Percentiles rank a stretch among this genome's conserved stretches.
Conservation (phyloP, 2,329 filamentous ascomycete species). For the Xylogone sp. region DNA sequence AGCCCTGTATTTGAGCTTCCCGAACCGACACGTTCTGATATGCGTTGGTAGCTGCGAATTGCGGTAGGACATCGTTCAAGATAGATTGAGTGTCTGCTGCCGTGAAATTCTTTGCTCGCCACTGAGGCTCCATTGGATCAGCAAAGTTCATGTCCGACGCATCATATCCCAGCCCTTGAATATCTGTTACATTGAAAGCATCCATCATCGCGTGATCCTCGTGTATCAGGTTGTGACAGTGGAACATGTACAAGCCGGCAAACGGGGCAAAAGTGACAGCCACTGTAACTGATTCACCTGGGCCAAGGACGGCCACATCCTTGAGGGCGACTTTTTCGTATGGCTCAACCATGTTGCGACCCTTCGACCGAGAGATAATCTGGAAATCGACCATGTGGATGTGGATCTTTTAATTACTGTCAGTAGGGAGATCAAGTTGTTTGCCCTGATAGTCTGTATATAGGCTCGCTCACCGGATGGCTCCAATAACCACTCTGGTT, state of each 20-base stretch:
- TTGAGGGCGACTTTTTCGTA: constrained; percentile 54
- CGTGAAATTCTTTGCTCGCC: background rate
- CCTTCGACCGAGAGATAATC: constrained; percentile 44
- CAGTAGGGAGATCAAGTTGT: background rate
- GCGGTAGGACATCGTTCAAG: background rate
- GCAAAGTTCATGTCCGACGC: constrained; percentile 12
- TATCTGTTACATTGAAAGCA: constrained; percentile 22
- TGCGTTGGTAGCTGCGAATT: background rate
- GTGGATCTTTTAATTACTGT: constrained; percentile 33
- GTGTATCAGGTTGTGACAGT: constrained; percentile 29
- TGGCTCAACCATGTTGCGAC: constrained; percentile 38
- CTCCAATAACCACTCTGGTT: constrained; percentile 47
- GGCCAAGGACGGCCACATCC: constrained; percentile 53
- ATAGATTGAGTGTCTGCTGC: background rate
- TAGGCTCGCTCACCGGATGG: constrained; percentile 35
- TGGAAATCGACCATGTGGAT: constrained; percentile 58
- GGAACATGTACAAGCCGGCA: constrained; percentile 48
- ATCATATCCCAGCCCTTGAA: constrained; percentile 13
- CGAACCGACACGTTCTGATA: background rate
- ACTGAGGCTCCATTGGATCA: constrained; percentile 14
- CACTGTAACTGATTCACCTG: constrained; percentile 45
- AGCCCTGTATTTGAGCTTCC: background rate
- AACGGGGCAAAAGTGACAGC: constrained; percentile 49
- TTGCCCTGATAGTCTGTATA: background rate
- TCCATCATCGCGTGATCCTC: constrained; percentile 30